These are phyloP conservation scores for Tolypocladium album DNA, from an alignment of 2,329 filamentous ascomycete genomes.

Conservation along the genomic window DNA sequence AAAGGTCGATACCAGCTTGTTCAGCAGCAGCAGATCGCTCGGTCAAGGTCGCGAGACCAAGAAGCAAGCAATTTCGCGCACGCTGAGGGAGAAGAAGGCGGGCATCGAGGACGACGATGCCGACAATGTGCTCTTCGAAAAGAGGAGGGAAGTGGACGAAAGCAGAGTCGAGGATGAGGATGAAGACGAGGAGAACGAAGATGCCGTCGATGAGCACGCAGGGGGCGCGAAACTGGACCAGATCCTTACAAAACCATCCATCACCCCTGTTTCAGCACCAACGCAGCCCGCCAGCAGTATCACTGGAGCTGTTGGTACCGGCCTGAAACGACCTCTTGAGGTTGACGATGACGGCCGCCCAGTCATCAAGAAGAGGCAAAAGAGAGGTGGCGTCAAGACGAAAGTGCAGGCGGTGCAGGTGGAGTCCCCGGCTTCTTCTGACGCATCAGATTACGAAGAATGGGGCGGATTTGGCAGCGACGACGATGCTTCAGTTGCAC, in stretches of 20 bases:
- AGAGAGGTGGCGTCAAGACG: conserved; percentile 49
- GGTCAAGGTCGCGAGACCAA: conserved; percentile 64
- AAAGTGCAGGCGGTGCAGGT: conserved; percentile 35
- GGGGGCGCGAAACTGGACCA: conserved; percentile 3
- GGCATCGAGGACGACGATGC: conserved; percentile 45
- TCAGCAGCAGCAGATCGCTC: conserved; percentile 67
- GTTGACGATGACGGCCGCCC: conserved; percentile 70
- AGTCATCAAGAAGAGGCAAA: conserved; percentile 73
- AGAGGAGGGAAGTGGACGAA: conserved; percentile 16
- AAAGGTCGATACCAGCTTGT: conserved; percentile 72
- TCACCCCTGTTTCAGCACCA: conserved; percentile 1
- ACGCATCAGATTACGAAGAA: conserved; percentile 33
- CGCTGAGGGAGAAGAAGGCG: conserved; percentile 52
- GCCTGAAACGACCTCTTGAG: conserved; percentile 79
- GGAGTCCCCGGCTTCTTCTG: conserved; percentile 25
- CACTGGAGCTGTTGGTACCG: conserved; percentile 48
- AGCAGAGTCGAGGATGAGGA: conserved; percentile 21
- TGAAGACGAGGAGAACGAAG: conserved; percentile 13
- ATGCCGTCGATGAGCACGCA: conserved; percentile 9
- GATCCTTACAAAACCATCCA: background rate
- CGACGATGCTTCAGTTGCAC: conserved; percentile 18
- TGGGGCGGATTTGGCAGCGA: conserved; percentile 54
- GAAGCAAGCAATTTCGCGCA: conserved; percentile 53
- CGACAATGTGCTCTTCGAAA: conserved; percentile 38
- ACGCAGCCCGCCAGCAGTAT: conserved; percentile 1